Evolutionary conservation across 192 early-diverging fungal species (phyloP).

Genomic region (Paraglomus occultum): DNA sequence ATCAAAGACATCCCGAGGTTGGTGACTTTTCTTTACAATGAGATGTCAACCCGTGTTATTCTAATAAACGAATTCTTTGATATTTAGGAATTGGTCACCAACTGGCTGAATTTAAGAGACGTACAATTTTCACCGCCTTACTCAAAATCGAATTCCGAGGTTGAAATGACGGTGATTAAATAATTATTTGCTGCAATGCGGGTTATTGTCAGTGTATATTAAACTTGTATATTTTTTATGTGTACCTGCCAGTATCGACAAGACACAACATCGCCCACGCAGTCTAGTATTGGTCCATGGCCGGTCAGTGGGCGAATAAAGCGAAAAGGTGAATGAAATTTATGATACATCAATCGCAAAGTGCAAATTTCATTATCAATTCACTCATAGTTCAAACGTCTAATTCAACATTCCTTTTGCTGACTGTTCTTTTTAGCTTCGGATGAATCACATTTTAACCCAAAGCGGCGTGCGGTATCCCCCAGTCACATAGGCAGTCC

Average conservation of each 20-base stretch:
- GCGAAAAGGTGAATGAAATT: slow-evolving; percentile 23
- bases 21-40: not conserved
- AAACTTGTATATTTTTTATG: not conserved
- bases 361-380: not conserved
- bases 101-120: slow-evolving; percentile 26
- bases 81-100: slow-evolving; percentile 21
- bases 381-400: not conserved
- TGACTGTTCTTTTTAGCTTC: slow-evolving; percentile 2
- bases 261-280: slow-evolving; percentile 28
- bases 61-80: not conserved
- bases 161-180: slow-evolving; percentile 16
- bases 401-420: not conserved
- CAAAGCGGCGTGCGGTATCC: slow-evolving; percentile 27
- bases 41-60: not conserved
- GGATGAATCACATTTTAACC: slow-evolving; percentile 30
- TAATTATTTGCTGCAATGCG: too few species aligned
- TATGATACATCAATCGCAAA: not conserved
- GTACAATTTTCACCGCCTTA: slow-evolving; percentile 23
- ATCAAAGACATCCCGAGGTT: slow-evolving; percentile 12
- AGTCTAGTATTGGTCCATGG: slow-evolving; percentile 19
- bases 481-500: slow-evolving; percentile 25
- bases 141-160: slow-evolving; percentile 28
- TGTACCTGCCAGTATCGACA: slow-evolving; percentile 17
- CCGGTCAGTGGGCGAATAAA: slow-evolving; percentile 26
- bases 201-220: too few species aligned